These are phyloP conservation scores for Oropetium thomaeum DNA, from an alignment of 176 grass and related monocot species.

Conservation along the genomic window DNA sequence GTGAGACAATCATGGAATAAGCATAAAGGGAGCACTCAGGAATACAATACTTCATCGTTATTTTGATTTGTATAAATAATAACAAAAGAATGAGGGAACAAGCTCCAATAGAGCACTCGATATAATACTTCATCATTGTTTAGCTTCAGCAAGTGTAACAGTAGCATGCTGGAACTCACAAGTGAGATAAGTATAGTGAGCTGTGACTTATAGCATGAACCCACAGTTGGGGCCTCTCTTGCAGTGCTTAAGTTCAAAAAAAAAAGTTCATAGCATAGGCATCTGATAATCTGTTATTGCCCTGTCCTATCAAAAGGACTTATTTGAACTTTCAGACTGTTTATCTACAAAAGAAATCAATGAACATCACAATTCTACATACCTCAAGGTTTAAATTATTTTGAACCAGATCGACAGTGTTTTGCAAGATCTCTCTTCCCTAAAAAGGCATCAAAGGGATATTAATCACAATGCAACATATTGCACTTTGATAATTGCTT, in stretches of 20 bases:
- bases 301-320: not conserved
- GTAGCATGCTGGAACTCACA: slow-evolving; percentile 1
- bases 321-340: slow-evolving; percentile 5
- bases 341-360: slow-evolving; percentile 4
- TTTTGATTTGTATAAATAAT: not conserved
- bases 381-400: slow-evolving; percentile 97
- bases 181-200: not conserved
- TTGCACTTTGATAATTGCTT: slow-evolving; percentile 29
- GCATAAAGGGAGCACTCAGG: not conserved
- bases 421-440: slow-evolving; percentile 98
- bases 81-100: not conserved
- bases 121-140: not conserved
- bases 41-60: not conserved
- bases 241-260: too few relatives aligned
- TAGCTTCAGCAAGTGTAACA: slow-evolving; percentile 6
- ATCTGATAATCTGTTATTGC: too few relatives aligned
- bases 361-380: slow-evolving; percentile 20
- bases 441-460: slow-evolving; percentile 43
- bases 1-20: not conserved
- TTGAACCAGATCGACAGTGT: slow-evolving; percentile 93
- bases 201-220: not conserved
- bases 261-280: too few relatives aligned
- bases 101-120: not conserved
- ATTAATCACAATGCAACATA: slow-evolving; percentile 15
- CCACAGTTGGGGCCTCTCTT: too few relatives aligned